Base-by-base conservation (phyloP, 1,284 basidiomycete species). In the Volvariella surrecta region DNA sequence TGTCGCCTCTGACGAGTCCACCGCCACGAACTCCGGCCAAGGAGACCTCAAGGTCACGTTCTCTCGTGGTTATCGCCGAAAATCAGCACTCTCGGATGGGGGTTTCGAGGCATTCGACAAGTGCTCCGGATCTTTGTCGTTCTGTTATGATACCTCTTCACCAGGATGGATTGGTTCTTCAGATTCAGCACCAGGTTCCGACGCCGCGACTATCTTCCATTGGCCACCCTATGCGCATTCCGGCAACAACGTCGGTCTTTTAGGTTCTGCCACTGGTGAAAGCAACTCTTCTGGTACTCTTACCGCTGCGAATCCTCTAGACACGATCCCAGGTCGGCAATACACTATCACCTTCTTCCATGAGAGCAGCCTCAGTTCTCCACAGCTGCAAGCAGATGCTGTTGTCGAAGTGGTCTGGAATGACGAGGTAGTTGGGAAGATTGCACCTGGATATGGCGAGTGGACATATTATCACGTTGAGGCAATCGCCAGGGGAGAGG, bases 21-120 rank as follows among this genome's bases (percentile, higher is more conserved):
- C 58, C n/a, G 58, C 59, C 2, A 52, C 54, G 35, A 62, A 62
- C 47, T 51, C 45, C 35, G 58, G 59, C 18, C 60, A 62, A 30
- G 59, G 58, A 9, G 43, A 52, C 43, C 54, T 61, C 39, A 42
- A 52, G 41, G 60, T 62, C 21, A 61, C 59, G 11, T 55, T 50
- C 49, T 61, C 60, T 8, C 55, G 59, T 9, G 61, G 61, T 8
- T 62, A 60, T 48, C 32, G 34, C n/a, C 58, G 61, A 32, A 50
- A 43, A 2, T 44, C 48, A 11, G 39, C 49, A 18, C 34, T 58
- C 30, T 1, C 48, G 8, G 59, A 61, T 43, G 57, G 58, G 4
- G 58, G 58, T 1, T 61, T 62, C 49, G 60, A 62, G 38, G 53
- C 45, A 18, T 61, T 46, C 48, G 46, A 31, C 38, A 44, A n/a